A percentile compares a stretch with the other conserved stretches of the same genome.
Evolutionary conservation across 2,329 filamentous ascomycete genomes (phyloP).

Genomic region (Zalaria sp.): DNA sequence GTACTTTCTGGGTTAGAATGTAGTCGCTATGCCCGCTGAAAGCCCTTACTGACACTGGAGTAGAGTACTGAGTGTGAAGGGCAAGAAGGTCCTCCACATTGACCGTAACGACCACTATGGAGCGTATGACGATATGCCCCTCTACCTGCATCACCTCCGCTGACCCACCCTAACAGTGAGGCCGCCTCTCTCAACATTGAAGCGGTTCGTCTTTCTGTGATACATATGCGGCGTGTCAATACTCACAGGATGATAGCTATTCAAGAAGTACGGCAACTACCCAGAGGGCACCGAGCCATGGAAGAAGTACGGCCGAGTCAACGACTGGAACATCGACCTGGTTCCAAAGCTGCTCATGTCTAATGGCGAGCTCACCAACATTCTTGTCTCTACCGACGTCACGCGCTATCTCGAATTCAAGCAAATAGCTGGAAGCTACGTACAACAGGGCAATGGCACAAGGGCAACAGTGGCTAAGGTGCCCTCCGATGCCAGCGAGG

Average conservation of each 20-base stretch:
- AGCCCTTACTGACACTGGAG: slow-evolving; percentile 11
- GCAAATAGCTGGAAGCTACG: slow-evolving; percentile 80
- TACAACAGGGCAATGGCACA: slow-evolving; percentile 70
- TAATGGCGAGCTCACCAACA: slow-evolving; percentile 95
- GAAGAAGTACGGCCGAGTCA: slow-evolving; percentile 92
- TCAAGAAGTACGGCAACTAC: slow-evolving; percentile 91
- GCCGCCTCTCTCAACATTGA: slow-evolving; percentile 95
- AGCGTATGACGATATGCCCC: slow-evolving; percentile 49
- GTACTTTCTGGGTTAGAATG: slow-evolving; percentile 80
- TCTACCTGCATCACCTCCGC: slow-evolving; percentile 2
- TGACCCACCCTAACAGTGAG: slow-evolving; percentile 45
- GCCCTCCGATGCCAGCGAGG: slow-evolving; percentile 81
- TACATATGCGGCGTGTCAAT: too few species aligned
- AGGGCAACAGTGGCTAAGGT: slow-evolving; percentile 95
- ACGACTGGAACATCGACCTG: slow-evolving; percentile 99
- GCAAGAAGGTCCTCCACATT: slow-evolving; percentile 97
- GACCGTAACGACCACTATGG: slow-evolving; percentile 98
- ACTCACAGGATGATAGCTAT: slow-evolving; percentile 46
- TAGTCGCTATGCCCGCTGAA: background rate
- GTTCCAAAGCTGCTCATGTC: slow-evolving; percentile 98
- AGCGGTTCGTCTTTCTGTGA: slow-evolving; percentile 40
- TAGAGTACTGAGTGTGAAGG: slow-evolving; percentile 93
- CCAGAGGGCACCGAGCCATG: slow-evolving; percentile 71
- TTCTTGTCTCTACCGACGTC: slow-evolving; percentile 83
- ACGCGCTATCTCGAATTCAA: slow-evolving; percentile 40